Conservation (phyloP, 768 basidiomycete genomes). For the Daedalea quercina region DNA sequence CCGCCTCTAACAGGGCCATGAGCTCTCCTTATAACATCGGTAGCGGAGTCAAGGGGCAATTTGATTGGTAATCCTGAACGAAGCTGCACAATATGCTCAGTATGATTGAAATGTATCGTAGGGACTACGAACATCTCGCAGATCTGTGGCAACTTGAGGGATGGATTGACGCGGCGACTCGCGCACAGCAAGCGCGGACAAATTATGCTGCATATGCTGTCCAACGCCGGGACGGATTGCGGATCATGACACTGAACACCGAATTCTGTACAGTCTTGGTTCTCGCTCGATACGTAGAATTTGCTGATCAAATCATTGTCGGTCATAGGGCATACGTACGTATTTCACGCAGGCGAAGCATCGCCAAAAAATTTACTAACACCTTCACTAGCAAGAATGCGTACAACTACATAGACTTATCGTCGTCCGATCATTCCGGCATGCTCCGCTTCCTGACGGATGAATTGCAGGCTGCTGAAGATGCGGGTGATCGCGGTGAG, state of each 20-base stretch:
- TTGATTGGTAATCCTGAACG: conserved; percentile 65
- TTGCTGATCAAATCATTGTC: not conserved
- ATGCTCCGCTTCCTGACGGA: conserved; percentile 75
- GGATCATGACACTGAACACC: conserved; percentile 71
- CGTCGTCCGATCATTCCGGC: conserved; percentile 60
- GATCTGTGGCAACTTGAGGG: conserved; percentile 62
- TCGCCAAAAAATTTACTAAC: too few species aligned
- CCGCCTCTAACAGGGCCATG: conserved; percentile 35
- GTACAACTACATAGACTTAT: conserved; percentile 75
- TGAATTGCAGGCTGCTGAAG: conserved; percentile 73
- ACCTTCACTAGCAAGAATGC: conserved; percentile 67
- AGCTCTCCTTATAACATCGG: conserved; percentile 56
- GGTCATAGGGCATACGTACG: conserved; percentile 21
- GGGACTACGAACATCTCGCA: conserved; percentile 76
- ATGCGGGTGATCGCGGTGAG: conserved; percentile 63
- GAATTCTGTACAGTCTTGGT: conserved; percentile 53
- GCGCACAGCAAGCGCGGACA: conserved; percentile 47
- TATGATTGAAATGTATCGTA: conserved; percentile 18
- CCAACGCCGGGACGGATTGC: conserved; percentile 56
- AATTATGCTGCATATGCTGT: conserved; percentile 75
- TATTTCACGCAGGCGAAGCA: not conserved
- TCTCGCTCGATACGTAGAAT: not conserved
- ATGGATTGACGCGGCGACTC: conserved; percentile 59
- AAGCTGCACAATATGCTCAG: too few species aligned
- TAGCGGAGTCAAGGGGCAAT: conserved; percentile 48